Evolutionary conservation across 441 rosid species (phyloP), one percentile per base, ranked within the genome.

Genomic region (Gossypium schwendimanii): DNA sequence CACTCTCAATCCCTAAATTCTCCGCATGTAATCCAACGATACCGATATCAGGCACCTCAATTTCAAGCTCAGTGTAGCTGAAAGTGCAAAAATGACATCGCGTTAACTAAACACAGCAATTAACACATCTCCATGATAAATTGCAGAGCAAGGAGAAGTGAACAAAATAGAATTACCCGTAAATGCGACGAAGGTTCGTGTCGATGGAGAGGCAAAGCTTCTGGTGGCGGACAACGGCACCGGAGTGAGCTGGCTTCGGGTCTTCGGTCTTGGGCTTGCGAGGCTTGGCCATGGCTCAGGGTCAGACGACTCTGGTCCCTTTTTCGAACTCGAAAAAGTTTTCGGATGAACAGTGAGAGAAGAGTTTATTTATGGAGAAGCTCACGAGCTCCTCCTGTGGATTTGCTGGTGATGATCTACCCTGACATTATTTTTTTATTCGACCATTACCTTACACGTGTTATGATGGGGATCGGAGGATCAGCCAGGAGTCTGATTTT

Each of bases 21-120:
- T 94, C 98, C 28, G 98, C 98, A 49, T 89, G 89, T 69, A 94
- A 79, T 36, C 97, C 99, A 20, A 89, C 97, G 11, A 94, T 81
- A 12, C 98, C 99, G 2, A 94, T 92, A 73, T 94, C 98, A 10
- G 99, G 99, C n/a, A 94, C 99, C 23, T 72, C 84, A 60, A 94
- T 90, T 81, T 94, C 98, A 75, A 94, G 82, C 84, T 94, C 94
- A 15, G 99, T 89, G 78, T 88, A 92, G 26, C 98, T 92, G 78
- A 60, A 4, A 72, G 10, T 1, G 18, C n/a, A n/a, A 15, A 23
- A 52, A 36, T 33, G 52, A 11, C 26, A 61, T 21, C 15, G 5
- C 18, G 50, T 53, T 23, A 68, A 31, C 61, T 33, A 15, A 31
- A 28, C 41, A n/a, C 2, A 52, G 17, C 68, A 31, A 68, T 31